Evolutionary conservation across 1,139 yeast species (phyloP).

Genomic region (Geotrichum citri-aurantii): DNA sequence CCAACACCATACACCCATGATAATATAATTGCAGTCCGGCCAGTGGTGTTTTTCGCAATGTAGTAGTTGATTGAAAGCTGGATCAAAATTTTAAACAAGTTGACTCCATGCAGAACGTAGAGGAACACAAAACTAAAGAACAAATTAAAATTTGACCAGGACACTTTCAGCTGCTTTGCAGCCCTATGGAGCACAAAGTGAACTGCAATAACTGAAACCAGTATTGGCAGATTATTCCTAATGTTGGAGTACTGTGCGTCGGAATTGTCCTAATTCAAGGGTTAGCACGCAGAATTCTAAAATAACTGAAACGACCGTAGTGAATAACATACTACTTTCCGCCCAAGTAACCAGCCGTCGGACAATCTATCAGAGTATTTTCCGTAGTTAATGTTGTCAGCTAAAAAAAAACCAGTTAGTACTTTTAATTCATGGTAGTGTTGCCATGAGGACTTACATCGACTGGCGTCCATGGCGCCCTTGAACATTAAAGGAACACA

Average conservation of each 20-base stretch:
- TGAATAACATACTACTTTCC: constrained; percentile 29
- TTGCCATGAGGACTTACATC: constrained; percentile 27
- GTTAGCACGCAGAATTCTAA: background rate
- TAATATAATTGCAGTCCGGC: constrained; percentile 23
- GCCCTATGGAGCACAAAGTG: constrained; percentile 44
- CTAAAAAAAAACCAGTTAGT: constrained; percentile 30
- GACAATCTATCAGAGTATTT: constrained; percentile 62
- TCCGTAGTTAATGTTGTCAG: constrained; percentile 69
- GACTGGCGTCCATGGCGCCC: constrained; percentile 77
- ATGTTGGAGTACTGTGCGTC: constrained; percentile 87
- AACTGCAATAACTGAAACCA: constrained; percentile 47
- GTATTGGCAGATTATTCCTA: constrained; percentile 66
- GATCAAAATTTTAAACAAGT: constrained; percentile 51
- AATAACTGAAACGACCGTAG: background rate
- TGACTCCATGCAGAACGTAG: constrained; percentile 76
- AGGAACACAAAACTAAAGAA: constrained; percentile 65
- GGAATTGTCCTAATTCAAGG: constrained; percentile 50
- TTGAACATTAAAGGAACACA: constrained; percentile 78
- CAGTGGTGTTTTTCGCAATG: constrained; percentile 44
- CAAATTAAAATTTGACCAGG: constrained; percentile 50
- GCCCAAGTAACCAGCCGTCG: constrained; percentile 48
- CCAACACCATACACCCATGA: constrained; percentile 78
- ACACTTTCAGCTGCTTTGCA: constrained; percentile 36
- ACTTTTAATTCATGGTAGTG: background rate
- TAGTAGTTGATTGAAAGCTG: constrained; percentile 54